Percentiles rank a stretch among this genome's conserved stretches.
These are phyloP conservation scores for Heterobasidion occidentale DNA, from an alignment of 1,284 basidiomycete species.

Conservation along the genomic window DNA sequence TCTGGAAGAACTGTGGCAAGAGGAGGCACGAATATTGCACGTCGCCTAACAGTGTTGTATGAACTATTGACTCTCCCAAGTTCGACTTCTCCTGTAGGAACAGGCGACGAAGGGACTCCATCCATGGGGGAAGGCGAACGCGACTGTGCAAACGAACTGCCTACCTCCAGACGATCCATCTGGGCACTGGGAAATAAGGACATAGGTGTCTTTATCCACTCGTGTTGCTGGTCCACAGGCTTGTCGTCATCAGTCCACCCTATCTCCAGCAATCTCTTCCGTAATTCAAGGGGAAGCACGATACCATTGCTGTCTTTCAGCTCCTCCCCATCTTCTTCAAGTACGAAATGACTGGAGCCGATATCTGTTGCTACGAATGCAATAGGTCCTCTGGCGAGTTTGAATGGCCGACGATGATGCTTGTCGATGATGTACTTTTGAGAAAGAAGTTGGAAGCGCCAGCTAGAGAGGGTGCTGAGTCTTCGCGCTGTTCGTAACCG, in stretches of 20 bases:
- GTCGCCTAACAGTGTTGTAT: conserved; percentile 43
- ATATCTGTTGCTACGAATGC: conserved; percentile 66
- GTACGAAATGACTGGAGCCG: conserved; percentile 48
- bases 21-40: conserved; percentile 58
- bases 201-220: conserved; percentile 56
- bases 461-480: conserved; percentile 46
- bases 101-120: conserved; percentile 21
- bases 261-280: conserved; percentile 57
- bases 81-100: conserved; percentile 16
- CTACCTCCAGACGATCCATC: conserved; percentile 38
- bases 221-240: conserved; percentile 43
- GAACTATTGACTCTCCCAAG: conserved; percentile 16
- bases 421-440: conserved; percentile 55
- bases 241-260: conserved; percentile 60
- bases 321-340: conserved; percentile 44
- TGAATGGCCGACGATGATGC: conserved; percentile 54
- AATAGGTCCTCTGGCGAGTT: conserved; percentile 52
- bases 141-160: conserved; percentile 4
- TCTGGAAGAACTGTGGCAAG: conserved; percentile 45
- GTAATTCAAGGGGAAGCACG: conserved; percentile 50
- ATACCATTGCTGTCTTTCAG: conserved; percentile 34
- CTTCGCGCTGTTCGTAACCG: conserved; percentile 44
- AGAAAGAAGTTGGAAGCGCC: conserved; percentile 58
- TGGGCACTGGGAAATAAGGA: conserved; percentile 50
- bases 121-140: conserved; percentile 22